Evolutionary conservation across 2,329 filamentous ascomycete species (phyloP), one percentile per base, ranked within the genome.

Genomic region (Byssothecium circinans): DNA sequence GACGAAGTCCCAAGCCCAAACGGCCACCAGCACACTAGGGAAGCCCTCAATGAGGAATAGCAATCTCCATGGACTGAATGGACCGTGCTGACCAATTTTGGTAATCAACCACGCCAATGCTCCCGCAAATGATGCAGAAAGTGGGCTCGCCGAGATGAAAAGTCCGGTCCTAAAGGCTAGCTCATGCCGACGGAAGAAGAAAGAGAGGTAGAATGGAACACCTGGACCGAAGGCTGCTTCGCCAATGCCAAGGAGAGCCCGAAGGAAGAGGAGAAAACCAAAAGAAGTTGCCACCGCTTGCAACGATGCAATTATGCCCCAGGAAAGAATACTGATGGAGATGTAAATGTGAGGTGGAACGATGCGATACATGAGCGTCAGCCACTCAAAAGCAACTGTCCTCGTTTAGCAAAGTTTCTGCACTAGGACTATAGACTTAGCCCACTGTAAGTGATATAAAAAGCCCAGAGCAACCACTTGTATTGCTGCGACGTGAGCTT

Each of bases 41-140:
- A 95, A 92, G 1, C 90, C 91, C 69, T 95, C 91, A 11, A 92
- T 59, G 7, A 95, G 78, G 62, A 95, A 95, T 22, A 95, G 77
- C 2, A 91, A 78, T n/a, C 91, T 81, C 91, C 91, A 95, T 3
- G 88, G 83, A 0, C 89, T 87, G 41, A 95, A 85, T 14, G 87
- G 87, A 1, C 81, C 76, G 50, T 78, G 63, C 39, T 81, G 74
- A 41, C 83, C 88, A 12, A 90, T 61, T 59, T 82, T 84, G 41
- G 91, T 81, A 52, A 96, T 92, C 18, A 84, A 63, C 85, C 87
- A 90, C 7, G 91, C 90, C 3, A 96, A 76, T 8, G 81, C 86
- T 32, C 89, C 89, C 0, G 91, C 91, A 55, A 94, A 85, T 2
- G 79, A 81, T 8, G 80, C 80, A 27, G 82, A 82, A 27, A 85